A percentile compares a stretch with the other conserved stretches of the same genome.
These are phyloP conservation scores for Kazachstania kunashirensis DNA, from an alignment of 805 yeast species.

Conservation along the genomic window DNA sequence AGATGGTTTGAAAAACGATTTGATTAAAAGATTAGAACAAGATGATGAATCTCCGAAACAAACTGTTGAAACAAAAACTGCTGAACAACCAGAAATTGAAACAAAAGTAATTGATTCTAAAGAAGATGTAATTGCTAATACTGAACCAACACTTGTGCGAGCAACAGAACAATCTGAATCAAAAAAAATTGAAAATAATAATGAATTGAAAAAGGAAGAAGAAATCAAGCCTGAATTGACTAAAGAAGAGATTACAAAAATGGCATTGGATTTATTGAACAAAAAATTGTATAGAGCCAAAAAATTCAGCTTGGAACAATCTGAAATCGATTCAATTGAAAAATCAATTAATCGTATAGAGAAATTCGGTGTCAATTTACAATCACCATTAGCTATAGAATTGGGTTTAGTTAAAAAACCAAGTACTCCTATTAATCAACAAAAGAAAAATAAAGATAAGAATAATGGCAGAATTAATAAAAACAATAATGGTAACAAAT, in stretches of 20 bases:
- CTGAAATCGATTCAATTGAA: constrained; percentile 50
- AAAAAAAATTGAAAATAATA: constrained; percentile 1
- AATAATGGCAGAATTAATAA: constrained; percentile 5
- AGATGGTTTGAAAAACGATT: constrained; percentile 75
- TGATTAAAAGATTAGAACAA: constrained; percentile 48
- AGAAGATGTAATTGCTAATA: not conserved
- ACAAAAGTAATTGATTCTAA: not conserved
- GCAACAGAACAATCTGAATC: constrained; percentile 2
- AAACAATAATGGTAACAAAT: constrained; percentile 4
- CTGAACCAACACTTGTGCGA: constrained; percentile 3
- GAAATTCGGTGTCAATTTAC: constrained; percentile 72
- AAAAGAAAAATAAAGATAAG: not conserved
- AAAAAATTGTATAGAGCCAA: constrained; percentile 63
- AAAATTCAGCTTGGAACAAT: constrained; percentile 64
- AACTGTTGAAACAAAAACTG: constrained; percentile 3
- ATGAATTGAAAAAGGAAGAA: constrained; percentile 1
- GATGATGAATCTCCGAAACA: constrained; percentile 11
- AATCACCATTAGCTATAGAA: constrained; percentile 57
- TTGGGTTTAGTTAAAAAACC: constrained; percentile 40
- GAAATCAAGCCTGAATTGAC: constrained; percentile 31
- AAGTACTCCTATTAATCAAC: not conserved
- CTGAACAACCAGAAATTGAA: not conserved
- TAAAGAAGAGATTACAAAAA: constrained; percentile 61
- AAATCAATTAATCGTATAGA: constrained; percentile 44
- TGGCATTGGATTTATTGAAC: constrained; percentile 56